Evolutionary conservation across 352 stramenopile genomes (phyloP).

Genomic region (Phytophthora cactorum): DNA sequence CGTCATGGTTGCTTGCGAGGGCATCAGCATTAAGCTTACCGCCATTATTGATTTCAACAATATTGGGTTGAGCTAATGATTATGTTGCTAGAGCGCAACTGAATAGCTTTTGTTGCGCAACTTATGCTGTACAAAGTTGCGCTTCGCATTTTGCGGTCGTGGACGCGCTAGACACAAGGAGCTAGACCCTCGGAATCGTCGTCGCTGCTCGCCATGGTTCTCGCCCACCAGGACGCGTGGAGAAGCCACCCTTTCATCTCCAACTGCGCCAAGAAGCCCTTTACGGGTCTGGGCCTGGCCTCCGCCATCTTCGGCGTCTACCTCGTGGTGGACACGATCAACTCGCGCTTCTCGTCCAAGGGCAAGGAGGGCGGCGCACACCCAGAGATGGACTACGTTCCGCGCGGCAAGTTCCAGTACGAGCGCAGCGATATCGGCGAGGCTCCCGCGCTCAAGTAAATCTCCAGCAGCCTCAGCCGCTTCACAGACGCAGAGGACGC

Average conservation of each 20-base stretch:
- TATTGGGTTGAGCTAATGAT: too few relatives aligned
- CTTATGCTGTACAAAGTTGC: constrained; percentile 4
- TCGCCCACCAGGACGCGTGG: constrained; percentile 89
- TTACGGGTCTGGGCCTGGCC: constrained; percentile 78
- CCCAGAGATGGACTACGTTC: constrained; percentile 42
- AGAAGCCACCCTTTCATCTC: constrained; percentile 88
- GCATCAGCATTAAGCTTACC: not conserved
- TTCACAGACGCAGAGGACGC: constrained; percentile 2
- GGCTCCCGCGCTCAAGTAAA: constrained; percentile 49
- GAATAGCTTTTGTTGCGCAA: not conserved
- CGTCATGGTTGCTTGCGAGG: not conserved
- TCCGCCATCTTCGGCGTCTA: constrained; percentile 85
- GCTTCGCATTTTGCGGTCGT: constrained; percentile 24
- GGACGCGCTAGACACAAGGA: constrained; percentile 16
- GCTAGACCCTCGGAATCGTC: constrained; percentile 38
- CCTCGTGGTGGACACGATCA: constrained; percentile 71
- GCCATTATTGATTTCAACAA: constrained; percentile 1
- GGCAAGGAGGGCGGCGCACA: constrained; percentile 41
- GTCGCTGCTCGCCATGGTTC: constrained; percentile 61
- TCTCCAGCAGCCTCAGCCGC: constrained; percentile 1
- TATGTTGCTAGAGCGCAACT: constrained; percentile 5
- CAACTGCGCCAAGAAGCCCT: constrained; percentile 86
- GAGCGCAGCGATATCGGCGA: constrained; percentile 66
- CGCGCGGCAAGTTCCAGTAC: constrained; percentile 61
- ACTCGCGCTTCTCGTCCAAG: constrained; percentile 43